Evolutionary conservation across 2,329 filamentous ascomycete genomes (phyloP), one percentile per base, ranked within the genome.

Genomic region (Exophiala mesophila): DNA sequence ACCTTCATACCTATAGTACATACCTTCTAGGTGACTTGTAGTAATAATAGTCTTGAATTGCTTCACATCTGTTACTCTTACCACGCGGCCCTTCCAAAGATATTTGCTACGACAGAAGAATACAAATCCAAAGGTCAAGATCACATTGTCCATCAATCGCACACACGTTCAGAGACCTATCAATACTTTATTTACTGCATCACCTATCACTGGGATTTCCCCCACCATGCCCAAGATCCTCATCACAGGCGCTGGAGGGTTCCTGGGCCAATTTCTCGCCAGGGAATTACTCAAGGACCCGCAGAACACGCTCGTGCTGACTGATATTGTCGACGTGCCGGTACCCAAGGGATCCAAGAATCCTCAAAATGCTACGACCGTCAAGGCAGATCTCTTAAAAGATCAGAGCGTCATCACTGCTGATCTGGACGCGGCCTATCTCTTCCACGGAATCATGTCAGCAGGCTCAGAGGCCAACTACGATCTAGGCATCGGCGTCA

Each of bases 371-470:
- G 73, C 72, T 1, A 69, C 62, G 16, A 62, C 66, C 26, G 47
- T 78, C 31, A 67, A 68, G 18, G 71, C 74, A 7, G 77, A 82
- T 56, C 67, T 81, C 2, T 66, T 77, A 10, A 64, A 65, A 3
- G 67, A 70, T 13, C 55, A 57, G 16, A 50, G 55, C 9, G 47
- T 69, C 4, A 61, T 67, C 23, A 61, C 64, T 18, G 34, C 45
- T 12, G 69, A 71, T 1, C 63, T 78, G 3, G 66, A 72, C 45
- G 72, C 73, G 34, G 68, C 75, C 44, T 82, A 78, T 62, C 67
- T 80, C 54, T 76, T 83, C 59, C 79, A 83, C 60, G 79, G 79
- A 49, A 80, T 82, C 66, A 82, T 83, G 79, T 82, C 78, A 0
- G 73, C 73, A 9, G 77, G 77, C 4, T 74, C 77, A 12, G 78